Evolutionary conservation across 2,329 filamentous ascomycete species (phyloP).

Genomic region (Clonostachys solani): DNA sequence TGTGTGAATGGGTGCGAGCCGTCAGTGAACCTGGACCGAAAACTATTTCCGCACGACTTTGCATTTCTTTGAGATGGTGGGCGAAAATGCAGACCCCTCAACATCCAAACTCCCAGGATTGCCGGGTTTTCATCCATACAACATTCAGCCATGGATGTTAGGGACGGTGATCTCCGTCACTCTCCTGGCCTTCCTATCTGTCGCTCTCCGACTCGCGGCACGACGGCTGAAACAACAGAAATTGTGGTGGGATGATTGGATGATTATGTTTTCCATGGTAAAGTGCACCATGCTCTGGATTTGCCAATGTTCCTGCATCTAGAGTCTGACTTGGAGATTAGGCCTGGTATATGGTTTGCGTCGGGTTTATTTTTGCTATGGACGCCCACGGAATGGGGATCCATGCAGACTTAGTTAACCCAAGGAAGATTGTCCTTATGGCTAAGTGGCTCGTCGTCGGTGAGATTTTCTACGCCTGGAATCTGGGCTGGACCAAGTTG

Average conservation of each 20-base stretch:
- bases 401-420: slow-evolving; percentile 32
- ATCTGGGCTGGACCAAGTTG: slow-evolving; percentile 44
- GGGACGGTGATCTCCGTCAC: slow-evolving; percentile 34
- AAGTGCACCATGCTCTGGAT: not conserved
- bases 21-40: no score
- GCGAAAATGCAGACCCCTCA: not conserved
- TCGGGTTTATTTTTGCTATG: slow-evolving; percentile 45
- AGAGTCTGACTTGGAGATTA: slow-evolving; percentile 6
- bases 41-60: no score
- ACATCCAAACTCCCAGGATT: slow-evolving; percentile 13
- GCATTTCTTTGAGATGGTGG: no score
- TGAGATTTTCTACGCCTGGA: slow-evolving; percentile 42
- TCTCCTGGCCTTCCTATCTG: slow-evolving; percentile 27
- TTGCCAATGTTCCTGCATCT: no score
- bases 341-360: slow-evolving; percentile 34
- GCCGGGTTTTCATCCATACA: slow-evolving; percentile 23
- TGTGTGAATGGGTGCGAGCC: no score
- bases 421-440: slow-evolving; percentile 31
- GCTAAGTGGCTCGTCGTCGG: slow-evolving; percentile 41
- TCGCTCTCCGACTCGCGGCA: slow-evolving; percentile 33
- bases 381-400: slow-evolving; percentile 38
- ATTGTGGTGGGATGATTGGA: slow-evolving; percentile 47
- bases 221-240: slow-evolving; percentile 33
- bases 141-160: slow-evolving; percentile 36
- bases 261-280: slow-evolving; percentile 44